Evolutionary conservation across 768 basidiomycete species (phyloP), one percentile per base, ranked within the genome.

Genomic region (Cystofilobasidium macerans): DNA sequence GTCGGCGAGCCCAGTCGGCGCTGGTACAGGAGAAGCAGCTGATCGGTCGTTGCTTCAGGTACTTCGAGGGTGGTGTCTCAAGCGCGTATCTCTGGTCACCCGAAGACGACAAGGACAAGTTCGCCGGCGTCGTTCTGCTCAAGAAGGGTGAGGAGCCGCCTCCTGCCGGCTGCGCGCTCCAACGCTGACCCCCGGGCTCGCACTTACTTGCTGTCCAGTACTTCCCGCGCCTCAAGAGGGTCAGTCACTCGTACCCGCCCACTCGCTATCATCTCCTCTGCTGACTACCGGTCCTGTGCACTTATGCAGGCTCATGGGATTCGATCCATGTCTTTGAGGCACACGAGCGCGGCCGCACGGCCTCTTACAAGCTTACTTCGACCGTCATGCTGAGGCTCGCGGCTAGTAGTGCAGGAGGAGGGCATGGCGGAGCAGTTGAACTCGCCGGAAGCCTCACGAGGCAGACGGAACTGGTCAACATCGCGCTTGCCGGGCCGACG

Each of bases 31-130:
- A n/a, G n/a, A n/a, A n/a, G n/a, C n/a, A n/a, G n/a, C n/a, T n/a
- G n/a, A n/a, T n/a, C 43, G 51, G n/a, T 18, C 35, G 14, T 40
- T 33, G 42, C 54, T 63, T 20, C 70, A 88, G 87, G 82, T 99
- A 99, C 80, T 99, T 85, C 76, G 95, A 98, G 77, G 94, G 94
- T n/a, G 95, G 95, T 4, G 86, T 90, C 2, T 95, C 91, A 32
- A 91, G 88, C 28, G 94, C 95, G 20, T 99, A 93, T 77, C 84
- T 99, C 24, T 99, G 95, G 95, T 94, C 98, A 74, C 81, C 92
- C 32, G 94, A 97, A 65, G 93, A 98, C 71, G 89, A 89, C 20
- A 71, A 72, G 60, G 71, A 73, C 62, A 88, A 87, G 59, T 98
- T 97, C 76, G 94, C 95, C 12, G 95, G 95, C 13, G 94, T 94